A percentile compares a stretch with the other conserved stretches of the same genome.
Evolutionary conservation across 2,329 filamentous ascomycete genomes (phyloP).

Genomic region (Monilinia fructicola): DNA sequence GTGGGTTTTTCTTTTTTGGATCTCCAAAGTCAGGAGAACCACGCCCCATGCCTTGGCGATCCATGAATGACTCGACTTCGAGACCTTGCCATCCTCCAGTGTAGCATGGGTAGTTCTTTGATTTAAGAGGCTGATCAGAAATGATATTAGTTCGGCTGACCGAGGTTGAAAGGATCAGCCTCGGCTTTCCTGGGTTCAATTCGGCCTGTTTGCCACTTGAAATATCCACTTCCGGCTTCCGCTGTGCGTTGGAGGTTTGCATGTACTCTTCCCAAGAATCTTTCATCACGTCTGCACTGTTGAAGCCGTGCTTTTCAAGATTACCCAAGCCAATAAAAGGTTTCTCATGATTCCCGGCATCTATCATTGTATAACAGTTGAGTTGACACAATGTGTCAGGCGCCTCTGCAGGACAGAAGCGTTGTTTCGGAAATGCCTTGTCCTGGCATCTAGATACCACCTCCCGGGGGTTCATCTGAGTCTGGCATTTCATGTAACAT

Average conservation of each 20-base stretch:
- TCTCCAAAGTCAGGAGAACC: constrained; percentile 9
- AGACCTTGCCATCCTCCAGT: constrained; percentile 10
- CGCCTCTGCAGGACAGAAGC: constrained; percentile 5
- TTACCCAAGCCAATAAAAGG: background rate
- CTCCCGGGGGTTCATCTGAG: background rate
- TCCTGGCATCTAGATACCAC: background rate
- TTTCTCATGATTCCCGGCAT: constrained; percentile 10
- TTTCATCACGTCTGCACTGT: background rate
- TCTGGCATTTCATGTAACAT: constrained; percentile 22
- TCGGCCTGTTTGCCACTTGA: background rate
- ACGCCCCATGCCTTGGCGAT: constrained; percentile 8
- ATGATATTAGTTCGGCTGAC: background rate
- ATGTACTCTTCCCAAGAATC: constrained; percentile 6
- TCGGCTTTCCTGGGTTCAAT: background rate
- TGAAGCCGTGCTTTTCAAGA: background rate
- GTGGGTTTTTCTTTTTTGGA: background rate
- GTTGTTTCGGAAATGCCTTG: background rate
- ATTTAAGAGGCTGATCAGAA: background rate
- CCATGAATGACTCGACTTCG: background rate
- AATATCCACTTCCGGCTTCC: background rate
- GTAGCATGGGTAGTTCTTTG: constrained; percentile 10
- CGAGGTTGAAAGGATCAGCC: constrained; percentile 4
- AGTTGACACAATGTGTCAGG: constrained; percentile 18
- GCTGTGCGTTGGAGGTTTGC: background rate
- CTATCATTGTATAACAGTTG: constrained; percentile 20